phyloP scores from a whole-genome alignment of 306 rosid species.

The Vachellia collinsii region DNA sequence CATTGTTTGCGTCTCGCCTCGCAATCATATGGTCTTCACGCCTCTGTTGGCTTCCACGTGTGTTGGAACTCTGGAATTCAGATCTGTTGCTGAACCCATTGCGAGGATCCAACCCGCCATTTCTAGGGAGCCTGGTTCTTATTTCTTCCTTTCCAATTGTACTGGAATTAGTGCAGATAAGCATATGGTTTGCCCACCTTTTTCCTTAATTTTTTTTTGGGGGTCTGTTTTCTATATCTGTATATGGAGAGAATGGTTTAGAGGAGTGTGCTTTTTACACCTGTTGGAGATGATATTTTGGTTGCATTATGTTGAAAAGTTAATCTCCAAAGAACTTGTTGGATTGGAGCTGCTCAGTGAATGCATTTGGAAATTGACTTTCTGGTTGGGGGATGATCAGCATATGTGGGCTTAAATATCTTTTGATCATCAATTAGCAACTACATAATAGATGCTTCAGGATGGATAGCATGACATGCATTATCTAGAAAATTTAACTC shows the following conservation, averaged over 20 bases:
- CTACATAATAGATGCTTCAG: background rate
- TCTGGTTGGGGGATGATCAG: background rate
- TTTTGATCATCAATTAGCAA: background rate
- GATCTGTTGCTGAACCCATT: slow-evolving; percentile 92
- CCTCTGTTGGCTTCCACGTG: slow-evolving; percentile 97
- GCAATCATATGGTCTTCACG: slow-evolving; percentile 97
- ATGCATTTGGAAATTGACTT: background rate
- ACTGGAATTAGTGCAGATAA: slow-evolving; percentile 53
- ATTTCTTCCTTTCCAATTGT: slow-evolving; percentile 85
- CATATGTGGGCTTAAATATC: background rate
- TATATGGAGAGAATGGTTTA: background rate
- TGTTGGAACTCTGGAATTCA: slow-evolving; percentile 91
- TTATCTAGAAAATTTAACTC: background rate
- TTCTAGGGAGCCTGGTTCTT: slow-evolving; percentile 84
- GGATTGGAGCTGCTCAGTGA: background rate
- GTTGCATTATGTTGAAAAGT: background rate
- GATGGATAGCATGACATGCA: slow-evolving; percentile 15
- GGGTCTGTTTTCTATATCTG: background rate
- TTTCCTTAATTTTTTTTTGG: background rate
- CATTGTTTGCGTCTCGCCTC: slow-evolving; percentile 92
- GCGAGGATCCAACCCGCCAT: slow-evolving; percentile 90
- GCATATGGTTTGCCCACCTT: slow-evolving; percentile 53
- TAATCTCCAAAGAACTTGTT: background rate
- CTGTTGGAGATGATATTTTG: background rate
- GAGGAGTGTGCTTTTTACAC: background rate